Base-by-base conservation (phyloP, 306 rosid species). In the Cicer cuneatum region DNA sequence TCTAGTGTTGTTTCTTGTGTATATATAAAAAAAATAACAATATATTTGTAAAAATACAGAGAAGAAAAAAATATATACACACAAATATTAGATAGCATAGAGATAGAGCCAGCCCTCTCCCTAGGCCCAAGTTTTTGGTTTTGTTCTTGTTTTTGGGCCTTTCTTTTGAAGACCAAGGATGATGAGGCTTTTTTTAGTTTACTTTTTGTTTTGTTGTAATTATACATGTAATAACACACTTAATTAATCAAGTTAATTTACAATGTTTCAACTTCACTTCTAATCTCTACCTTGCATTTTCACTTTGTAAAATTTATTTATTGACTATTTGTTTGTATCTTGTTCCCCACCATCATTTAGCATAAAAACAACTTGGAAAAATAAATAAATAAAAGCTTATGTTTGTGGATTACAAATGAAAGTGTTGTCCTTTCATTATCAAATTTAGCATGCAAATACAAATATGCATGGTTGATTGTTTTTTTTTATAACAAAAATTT, bases 21-120 rank as follows among this genome's bases (percentile, higher is more conserved):
- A 72, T 43, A 71, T 66, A 71, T 42, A 71, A 72, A 43, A 72
- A 66, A 35, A 43, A 1, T 45, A 54, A 59, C 59, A 72, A 37
- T 35, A 24, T 61, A 73, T 76, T 58, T 76, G 89, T 78, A 82
- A 35, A 74, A 73, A 82, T 16, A 54, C 9, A 47, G 29, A 42
- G 38, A n/a, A 11, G 4, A 41, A 21, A 47, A 21, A 24, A 42
- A 60, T 13, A 48, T 13, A 80, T 47, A 69, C 52, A 80, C 56
- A 72, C 46, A 78, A 51, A 81, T 18, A 61, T 71, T 21, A 62
- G 69, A 78, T 69, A 76, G 73, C 74, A 63, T 48, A 74, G 67
- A 75, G 73, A 78, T 21, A 71, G 70, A 77, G 72, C 74, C 29
- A 72, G 96, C 98, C 93, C 97, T 85, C 91, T 91, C 93, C 92